A percentile compares a stretch with the other conserved stretches of the same genome.
Evolutionary conservation across 331 rosid genomes (phyloP).

Genomic region (Rhamnella rubrinervis): DNA sequence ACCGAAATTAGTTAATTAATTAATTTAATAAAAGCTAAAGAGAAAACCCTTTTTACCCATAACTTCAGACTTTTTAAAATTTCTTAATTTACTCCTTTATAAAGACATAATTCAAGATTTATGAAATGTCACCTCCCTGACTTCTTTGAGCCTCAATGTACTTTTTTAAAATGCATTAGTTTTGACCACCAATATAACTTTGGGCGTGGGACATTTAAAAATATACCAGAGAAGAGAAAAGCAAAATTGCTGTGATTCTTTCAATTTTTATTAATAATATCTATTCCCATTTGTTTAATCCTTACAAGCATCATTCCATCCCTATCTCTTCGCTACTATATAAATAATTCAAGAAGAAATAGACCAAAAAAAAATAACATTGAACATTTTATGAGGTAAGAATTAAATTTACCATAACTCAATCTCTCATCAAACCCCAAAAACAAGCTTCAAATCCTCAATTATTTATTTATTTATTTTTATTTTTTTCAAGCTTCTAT

Average conservation of each 20-base stretch:
- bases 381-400: background rate
- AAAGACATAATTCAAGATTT: too few species aligned
- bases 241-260: background rate
- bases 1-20: too few species aligned
- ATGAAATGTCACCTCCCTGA: too few species aligned
- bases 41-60: too few species aligned
- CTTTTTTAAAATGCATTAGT: too few species aligned
- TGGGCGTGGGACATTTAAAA: too few species aligned
- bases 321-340: background rate
- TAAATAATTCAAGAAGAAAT: background rate
- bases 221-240: background rate
- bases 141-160: too few species aligned
- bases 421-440: background rate
- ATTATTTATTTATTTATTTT: too few species aligned
- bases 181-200: too few species aligned
- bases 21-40: too few species aligned
- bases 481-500: conserved; percentile 16
- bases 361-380: background rate
- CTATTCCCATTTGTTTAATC: background rate
- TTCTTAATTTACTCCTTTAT: too few species aligned
- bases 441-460: conserved; percentile 3
- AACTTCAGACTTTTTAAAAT: too few species aligned
- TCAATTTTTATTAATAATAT: background rate
- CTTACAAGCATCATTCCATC: background rate
- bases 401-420: background rate